Evolutionary conservation across 2,329 filamentous ascomycete genomes (phyloP), one percentile per base, ranked within the genome.

Genomic region (Graphilbum fragrans): DNA sequence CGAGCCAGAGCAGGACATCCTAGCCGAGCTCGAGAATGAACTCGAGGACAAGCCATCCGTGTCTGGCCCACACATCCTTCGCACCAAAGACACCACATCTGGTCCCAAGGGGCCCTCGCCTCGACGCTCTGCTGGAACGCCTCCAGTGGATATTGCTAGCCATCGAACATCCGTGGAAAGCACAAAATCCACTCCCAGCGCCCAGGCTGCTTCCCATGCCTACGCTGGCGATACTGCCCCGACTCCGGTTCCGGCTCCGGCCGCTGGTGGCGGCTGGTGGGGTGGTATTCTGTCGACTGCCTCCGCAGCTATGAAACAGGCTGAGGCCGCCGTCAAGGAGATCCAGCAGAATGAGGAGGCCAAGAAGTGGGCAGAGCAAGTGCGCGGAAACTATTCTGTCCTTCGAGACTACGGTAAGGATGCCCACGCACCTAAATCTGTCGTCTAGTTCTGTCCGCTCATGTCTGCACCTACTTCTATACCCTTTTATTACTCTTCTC

Each of bases 321-420:
- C 92, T 37, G 88, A 95, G 62, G 86, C 82, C 8, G 82, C 88
- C 1, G 88, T 94, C 49, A 94, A 90, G 58, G 86, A 96, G 60
- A 88, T 98, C 37, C 86, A 94, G 59, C 82, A 92, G 57, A 95
- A 94, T 54, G 87, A 96, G 57, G 92, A 98, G 60, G 92, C 90
- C 39, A 88, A 90, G 66, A 84, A 86, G 59, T 98, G 90, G 87
- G 86, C 88, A 2, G 85, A 94, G 41, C 90, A 96, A 58, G 83
- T 96, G 42, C 81, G 81, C 55, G 88, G 87, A 45, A 94, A 94
- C 56, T 84, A 93, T 38, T 83, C 81, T 35, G 79, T 78, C 25
- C 66, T 96, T 34, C 76, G 75, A 51, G 82, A 80, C 41, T 67
- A 90, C 47, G 82, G 86, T 90, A 73, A 49, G 32, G n/a, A n/a